Conservation (phyloP, 495 filamentous ascomycete genomes). For the Geoglossum glabrum region DNA sequence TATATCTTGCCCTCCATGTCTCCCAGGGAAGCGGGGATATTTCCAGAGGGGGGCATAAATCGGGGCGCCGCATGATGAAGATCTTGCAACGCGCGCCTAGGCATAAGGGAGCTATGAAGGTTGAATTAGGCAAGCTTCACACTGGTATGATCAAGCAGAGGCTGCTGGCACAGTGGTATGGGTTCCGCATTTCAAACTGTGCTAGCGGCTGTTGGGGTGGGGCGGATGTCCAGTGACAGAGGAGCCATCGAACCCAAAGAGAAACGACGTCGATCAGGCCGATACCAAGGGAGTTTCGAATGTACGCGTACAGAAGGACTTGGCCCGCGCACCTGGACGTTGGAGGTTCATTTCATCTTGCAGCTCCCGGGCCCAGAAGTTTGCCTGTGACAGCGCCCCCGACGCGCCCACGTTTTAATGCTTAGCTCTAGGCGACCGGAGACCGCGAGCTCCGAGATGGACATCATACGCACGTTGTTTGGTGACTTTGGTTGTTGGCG, state of each 20-base stretch:
- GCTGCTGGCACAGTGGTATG: background rate
- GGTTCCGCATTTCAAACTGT: too few species aligned
- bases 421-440: background rate
- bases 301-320: background rate
- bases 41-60: background rate
- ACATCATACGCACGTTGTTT: background rate
- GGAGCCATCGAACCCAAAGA: background rate
- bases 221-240: background rate
- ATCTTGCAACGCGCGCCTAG: background rate
- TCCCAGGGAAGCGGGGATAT: background rate
- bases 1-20: background rate
- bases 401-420: background rate
- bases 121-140: background rate
- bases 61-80: background rate
- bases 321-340: background rate
- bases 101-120: background rate
- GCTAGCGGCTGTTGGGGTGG: too few species aligned
- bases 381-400: too few species aligned
- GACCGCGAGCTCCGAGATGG: background rate
- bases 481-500: background rate
- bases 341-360: too few species aligned
- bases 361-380: too few species aligned
- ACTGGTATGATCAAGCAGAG: background rate
- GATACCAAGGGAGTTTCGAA: background rate
- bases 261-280: too few species aligned